Evolutionary conservation across 1,139 yeast genomes (phyloP).

Genomic region (Diutina sp.): DNA sequence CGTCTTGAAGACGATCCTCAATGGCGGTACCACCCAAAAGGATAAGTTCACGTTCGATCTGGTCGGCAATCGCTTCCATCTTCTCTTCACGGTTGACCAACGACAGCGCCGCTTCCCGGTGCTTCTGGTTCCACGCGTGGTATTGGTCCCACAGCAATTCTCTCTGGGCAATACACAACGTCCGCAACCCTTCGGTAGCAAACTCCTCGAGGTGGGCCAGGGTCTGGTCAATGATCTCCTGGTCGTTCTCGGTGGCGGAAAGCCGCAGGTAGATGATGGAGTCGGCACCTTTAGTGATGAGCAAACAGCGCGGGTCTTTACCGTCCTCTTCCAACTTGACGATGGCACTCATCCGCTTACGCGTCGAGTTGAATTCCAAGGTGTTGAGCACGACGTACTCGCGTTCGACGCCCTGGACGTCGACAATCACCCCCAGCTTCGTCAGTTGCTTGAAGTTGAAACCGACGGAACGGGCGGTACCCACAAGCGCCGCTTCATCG

Average conservation of each 20-base stretch:
- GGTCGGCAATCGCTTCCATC: conserved; percentile 39
- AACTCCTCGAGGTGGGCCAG: conserved; percentile 29
- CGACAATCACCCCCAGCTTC: conserved; percentile 30
- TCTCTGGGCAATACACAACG: conserved; percentile 34
- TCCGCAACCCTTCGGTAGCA: conserved; percentile 37
- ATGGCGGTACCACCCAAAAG: conserved; percentile 95
- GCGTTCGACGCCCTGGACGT: conserved; percentile 28
- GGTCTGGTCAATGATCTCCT: conserved; percentile 19
- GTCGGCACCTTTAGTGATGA: conserved; percentile 39
- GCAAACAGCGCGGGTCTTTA: conserved; percentile 30
- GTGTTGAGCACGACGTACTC: conserved; percentile 37
- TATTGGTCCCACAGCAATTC: conserved; percentile 31
- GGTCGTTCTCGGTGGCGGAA: conserved; percentile 19
- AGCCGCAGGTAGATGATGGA: conserved; percentile 31
- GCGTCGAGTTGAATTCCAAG: conserved; percentile 40
- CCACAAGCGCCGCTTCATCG: conserved; percentile 53
- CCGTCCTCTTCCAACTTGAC: conserved; percentile 16
- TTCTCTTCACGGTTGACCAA: conserved; percentile 29
- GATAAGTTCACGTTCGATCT: conserved; percentile 59
- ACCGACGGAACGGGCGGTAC: conserved; percentile 46
- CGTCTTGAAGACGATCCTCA: conserved; percentile 90
- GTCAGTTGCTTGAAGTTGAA: conserved; percentile 35
- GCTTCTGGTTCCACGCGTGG: conserved; percentile 29
- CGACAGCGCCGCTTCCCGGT: conserved; percentile 28
- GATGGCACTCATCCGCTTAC: conserved; percentile 10